Evolutionary conservation across 164 flowering plant genomes (phyloP).

Genomic region (Nymphaea thermarum): DNA sequence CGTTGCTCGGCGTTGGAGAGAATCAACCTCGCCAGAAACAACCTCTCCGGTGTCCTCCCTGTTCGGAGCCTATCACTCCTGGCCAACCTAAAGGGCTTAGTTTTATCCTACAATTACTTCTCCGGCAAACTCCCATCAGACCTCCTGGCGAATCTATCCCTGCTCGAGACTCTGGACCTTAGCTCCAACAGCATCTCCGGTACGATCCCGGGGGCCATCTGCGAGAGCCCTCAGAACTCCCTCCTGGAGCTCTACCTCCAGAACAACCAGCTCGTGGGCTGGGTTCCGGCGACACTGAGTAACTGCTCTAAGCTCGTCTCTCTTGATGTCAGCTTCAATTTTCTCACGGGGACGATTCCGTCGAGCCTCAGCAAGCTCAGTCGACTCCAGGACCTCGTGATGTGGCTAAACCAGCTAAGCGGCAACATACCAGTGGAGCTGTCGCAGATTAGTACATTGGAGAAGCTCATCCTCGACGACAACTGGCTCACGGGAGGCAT

Average conservation of each 20-base stretch:
- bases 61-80: constrained; percentile 32
- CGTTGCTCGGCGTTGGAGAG: constrained; percentile 43
- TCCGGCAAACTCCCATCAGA: constrained; percentile 42
- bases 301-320: constrained; percentile 73
- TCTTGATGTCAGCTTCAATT: constrained; percentile 89
- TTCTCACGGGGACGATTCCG: constrained; percentile 66
- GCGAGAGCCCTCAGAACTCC: constrained; percentile 23
- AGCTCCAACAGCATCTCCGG: constrained; percentile 75
- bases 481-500: constrained; percentile 58
- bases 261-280: constrained; percentile 56
- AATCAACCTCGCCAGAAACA: constrained; percentile 49
- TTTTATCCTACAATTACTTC: constrained; percentile 45
- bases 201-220: constrained; percentile 45
- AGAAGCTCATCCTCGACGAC: constrained; percentile 84
- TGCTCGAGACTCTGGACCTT: constrained; percentile 67
- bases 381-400: constrained; percentile 55
- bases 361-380: constrained; percentile 51
- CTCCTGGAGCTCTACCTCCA: constrained; percentile 60
- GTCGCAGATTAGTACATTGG: constrained; percentile 30
- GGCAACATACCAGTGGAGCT: constrained; percentile 82
- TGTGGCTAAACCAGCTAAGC: constrained; percentile 67
- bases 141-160: constrained; percentile 25
- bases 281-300: constrained; percentile 47
- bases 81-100: constrained; percentile 42
- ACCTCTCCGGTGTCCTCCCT: constrained; percentile 59